phyloP scores from a whole-genome alignment of 2,329 filamentous ascomycete species.

The Phialophora chinensis region DNA sequence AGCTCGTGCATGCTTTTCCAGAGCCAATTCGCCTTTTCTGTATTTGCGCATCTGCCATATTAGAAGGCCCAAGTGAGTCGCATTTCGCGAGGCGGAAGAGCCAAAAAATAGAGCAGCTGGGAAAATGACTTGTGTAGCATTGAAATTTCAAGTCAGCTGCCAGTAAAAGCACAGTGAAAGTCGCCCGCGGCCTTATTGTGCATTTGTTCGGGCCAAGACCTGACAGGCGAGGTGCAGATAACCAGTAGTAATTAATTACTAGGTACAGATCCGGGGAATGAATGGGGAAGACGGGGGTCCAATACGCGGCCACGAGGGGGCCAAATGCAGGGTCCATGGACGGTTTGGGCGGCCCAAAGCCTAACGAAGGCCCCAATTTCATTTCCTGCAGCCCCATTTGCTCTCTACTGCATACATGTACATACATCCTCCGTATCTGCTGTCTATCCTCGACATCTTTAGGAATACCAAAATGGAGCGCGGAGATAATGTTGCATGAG shows the following conservation, averaged over 20 bases:
- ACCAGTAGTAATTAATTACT: too few species aligned
- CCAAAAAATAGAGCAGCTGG: background rate
- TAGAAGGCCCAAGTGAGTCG: background rate
- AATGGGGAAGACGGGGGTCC: background rate
- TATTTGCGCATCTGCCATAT: constrained; percentile 6
- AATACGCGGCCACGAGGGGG: background rate
- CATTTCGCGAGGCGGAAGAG: background rate
- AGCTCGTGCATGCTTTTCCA: constrained; percentile 13
- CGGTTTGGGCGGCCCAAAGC: background rate
- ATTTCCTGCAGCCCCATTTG: background rate
- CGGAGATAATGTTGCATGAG: background rate
- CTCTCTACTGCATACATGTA: background rate
- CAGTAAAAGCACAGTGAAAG: background rate
- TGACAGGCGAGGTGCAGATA: background rate
- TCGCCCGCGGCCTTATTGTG: background rate
- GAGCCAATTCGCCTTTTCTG: constrained; percentile 10
- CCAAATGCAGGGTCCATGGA: background rate
- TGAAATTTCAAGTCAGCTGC: background rate
- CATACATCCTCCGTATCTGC: too few species aligned
- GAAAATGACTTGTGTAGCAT: background rate
- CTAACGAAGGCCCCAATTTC: background rate
- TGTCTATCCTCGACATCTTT: background rate
- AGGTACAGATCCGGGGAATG: background rate
- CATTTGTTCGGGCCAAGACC: background rate
- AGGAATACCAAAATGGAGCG: background rate